Conservation (phyloP, 345 rosid genomes). For the Lagerstroemia speciosa region DNA sequence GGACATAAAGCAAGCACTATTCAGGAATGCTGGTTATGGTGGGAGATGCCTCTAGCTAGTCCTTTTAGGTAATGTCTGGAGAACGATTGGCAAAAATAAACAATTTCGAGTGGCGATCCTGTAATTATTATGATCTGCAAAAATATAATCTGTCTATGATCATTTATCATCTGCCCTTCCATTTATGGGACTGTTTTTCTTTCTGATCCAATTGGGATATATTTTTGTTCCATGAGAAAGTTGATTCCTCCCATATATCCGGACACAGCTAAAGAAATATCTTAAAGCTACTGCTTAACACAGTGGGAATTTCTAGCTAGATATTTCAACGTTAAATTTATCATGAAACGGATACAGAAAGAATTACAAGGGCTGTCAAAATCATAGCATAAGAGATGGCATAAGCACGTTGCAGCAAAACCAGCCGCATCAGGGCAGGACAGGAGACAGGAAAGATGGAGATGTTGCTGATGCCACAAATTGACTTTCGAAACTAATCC, state of each 20-base stretch:
- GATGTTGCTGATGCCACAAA: neutral
- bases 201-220: no score
- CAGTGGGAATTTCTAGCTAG: no score
- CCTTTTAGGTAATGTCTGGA: neutral
- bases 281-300: neutral
- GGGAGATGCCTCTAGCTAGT: conserved; percentile 58
- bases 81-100: neutral
- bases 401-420: neutral
- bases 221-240: no score
- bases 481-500: neutral
- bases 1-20: conserved; percentile 83
- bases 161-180: neutral
- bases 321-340: no score
- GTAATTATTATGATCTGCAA: neutral
- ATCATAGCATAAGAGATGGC: no score
- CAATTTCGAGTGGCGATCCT: neutral
- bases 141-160: neutral
- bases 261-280: no score
- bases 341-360: no score
- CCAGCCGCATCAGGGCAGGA: neutral
- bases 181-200: no score
- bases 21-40: conserved; percentile 90
- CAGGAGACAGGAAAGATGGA: neutral
- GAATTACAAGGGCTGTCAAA: no score
- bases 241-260: no score